Evolutionary conservation across 768 basidiomycete species (phyloP).

Genomic region (Scleroderma bovista): DNA sequence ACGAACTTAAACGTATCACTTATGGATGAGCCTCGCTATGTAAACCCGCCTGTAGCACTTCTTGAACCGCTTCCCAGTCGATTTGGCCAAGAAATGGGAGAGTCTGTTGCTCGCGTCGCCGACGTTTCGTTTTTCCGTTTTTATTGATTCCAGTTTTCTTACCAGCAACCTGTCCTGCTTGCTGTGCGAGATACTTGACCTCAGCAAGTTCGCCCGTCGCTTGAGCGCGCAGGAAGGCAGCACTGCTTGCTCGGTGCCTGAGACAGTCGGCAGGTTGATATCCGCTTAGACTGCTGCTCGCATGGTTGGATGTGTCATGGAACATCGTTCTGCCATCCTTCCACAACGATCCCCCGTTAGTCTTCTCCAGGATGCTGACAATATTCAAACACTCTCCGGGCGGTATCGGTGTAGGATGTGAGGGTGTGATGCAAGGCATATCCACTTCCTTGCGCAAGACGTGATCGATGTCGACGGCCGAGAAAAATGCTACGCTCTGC

Average conservation of each 20-base stretch:
- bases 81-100: neutral
- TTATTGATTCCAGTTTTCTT: neutral
- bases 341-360: slow-evolving; percentile 63
- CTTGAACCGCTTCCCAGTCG: neutral
- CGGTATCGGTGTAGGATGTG: slow-evolving; percentile 75
- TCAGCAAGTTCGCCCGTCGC: slow-evolving; percentile 67
- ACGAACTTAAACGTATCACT: neutral
- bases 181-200: slow-evolving; percentile 62
- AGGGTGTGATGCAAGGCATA: slow-evolving; percentile 93
- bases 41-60: neutral
- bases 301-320: slow-evolving; percentile 8
- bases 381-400: slow-evolving; percentile 89
- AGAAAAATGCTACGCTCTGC: slow-evolving; percentile 95
- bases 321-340: slow-evolving; percentile 55
- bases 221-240: slow-evolving; percentile 73
- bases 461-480: slow-evolving; percentile 87
- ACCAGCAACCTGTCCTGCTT: slow-evolving; percentile 37
- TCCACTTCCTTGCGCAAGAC: slow-evolving; percentile 94
- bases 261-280: slow-evolving; percentile 58
- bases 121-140: neutral
- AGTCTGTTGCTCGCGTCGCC: neutral
- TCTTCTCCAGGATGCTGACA: slow-evolving; percentile 53
- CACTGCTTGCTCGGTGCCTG: slow-evolving; percentile 54
- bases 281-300: slow-evolving; percentile 23
- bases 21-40: neutral